Evolutionary conservation across 129 eudicot species (phyloP), one percentile per base, ranked within the genome.

Genomic region (Cynara cardunculus): DNA sequence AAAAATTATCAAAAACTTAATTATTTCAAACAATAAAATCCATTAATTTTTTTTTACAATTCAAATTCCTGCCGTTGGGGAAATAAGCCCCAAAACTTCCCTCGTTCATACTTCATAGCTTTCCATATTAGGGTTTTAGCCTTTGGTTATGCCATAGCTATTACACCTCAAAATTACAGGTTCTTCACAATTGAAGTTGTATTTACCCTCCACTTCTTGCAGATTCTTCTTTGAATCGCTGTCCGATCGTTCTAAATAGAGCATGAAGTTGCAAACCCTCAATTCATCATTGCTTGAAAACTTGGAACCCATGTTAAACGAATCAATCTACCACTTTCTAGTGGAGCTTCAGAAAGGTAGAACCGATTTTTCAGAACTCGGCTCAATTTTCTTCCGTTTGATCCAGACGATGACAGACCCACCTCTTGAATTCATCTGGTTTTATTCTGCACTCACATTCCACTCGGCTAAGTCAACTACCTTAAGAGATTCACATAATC

Each of bases 391-490:
- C 85, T 88, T 86, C 82, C 85, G 97, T 18, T 73, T 88, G 73
- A 85, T 88, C 75, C 94, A 89, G 72, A 80, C 91, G 13, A 89
- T 92, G 94, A 82, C 85, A 1, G 88, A 92, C n/a, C 97, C 97
- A 31, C 94, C 97, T 11, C 91, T 89, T 26, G 92, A 89, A 22
- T 71, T 89, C 72, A 78, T 86, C 81, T 92, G 94, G 97, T 92
- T 92, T 79, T 89, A 92, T 79, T 78, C 97, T 11, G 97, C 97
- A 8, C 82, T 91, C 73, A 81, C 92, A 5, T 89, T 79, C 65
- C 91, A 88, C 26, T 44, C 87, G 26, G 77, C 89, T 14, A 86
- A 80, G 28, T 74, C 80, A 22, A 6, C 80, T 61, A 25, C 61
- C 30, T 25, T 49, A 18, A 82, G 26, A 5, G 67, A 81, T 39